These are phyloP conservation scores for Fusarium drepaniforme DNA, from an alignment of 2,329 filamentous ascomycete genomes.

Conservation along the genomic window DNA sequence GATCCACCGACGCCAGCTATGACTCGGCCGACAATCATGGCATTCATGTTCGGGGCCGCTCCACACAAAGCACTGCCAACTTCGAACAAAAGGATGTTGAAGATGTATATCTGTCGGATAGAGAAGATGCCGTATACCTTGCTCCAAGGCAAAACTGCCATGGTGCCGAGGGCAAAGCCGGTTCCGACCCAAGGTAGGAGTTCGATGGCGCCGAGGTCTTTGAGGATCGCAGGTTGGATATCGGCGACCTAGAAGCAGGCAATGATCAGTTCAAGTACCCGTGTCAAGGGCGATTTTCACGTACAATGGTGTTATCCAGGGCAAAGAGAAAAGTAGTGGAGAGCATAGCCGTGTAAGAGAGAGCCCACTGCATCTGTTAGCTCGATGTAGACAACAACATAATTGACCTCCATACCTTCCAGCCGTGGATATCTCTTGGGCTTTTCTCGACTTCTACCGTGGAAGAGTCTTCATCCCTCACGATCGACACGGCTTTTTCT, in stretches of 20 bases:
- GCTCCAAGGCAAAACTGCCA: conserved; percentile 11
- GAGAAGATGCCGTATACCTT: conserved; percentile 33
- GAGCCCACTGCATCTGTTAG: neutral
- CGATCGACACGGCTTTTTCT: neutral
- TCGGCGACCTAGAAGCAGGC: conserved; percentile 28
- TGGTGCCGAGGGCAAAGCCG: conserved; percentile 11
- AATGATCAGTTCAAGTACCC: no score
- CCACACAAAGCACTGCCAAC: conserved; percentile 52
- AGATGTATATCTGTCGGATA: conserved; percentile 38
- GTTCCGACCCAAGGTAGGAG: conserved; percentile 30
- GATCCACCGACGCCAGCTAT: conserved; percentile 56
- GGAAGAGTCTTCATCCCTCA: neutral
- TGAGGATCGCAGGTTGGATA: conserved; percentile 26
- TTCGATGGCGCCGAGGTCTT: conserved; percentile 23
- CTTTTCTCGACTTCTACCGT: neutral
- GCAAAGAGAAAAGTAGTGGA: neutral
- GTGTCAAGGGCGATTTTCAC: no score
- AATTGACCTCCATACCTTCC: neutral
- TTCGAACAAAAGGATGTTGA: conserved; percentile 39
- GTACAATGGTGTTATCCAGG: conserved; percentile 31
- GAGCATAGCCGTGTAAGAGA: neutral
- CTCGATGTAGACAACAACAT: neutral
- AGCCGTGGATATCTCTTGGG: conserved; percentile 6
- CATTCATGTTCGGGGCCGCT: conserved; percentile 54
- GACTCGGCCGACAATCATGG: conserved; percentile 58